phyloP scores from a whole-genome alignment of 768 basidiomycete species.

The Hericium coralloides region DNA sequence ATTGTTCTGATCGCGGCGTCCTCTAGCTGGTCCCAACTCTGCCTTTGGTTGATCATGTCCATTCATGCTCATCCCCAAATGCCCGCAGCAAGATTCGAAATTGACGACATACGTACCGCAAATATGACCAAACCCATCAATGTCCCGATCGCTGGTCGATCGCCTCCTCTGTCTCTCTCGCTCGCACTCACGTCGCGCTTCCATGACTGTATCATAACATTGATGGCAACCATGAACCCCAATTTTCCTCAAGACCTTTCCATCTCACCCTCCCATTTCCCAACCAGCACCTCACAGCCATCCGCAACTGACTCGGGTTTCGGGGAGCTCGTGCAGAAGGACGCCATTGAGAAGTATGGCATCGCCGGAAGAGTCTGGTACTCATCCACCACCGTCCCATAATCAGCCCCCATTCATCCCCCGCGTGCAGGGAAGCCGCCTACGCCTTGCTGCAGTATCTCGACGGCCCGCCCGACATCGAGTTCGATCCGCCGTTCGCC shows the following conservation, averaged over 20 bases:
- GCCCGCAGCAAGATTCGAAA: background rate
- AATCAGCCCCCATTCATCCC: background rate
- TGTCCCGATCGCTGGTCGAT: background rate
- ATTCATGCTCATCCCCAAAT: too few species aligned
- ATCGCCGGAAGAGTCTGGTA: constrained; percentile 85
- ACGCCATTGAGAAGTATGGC: constrained; percentile 62
- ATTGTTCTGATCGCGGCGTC: too few species aligned
- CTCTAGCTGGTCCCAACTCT: too few species aligned
- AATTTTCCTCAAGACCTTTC: constrained; percentile 4
- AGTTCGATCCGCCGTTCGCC: constrained; percentile 46
- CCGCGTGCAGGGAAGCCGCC: constrained; percentile 61
- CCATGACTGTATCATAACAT: too few species aligned
- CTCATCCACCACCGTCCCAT: constrained; percentile 31
- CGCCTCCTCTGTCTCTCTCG: too few species aligned
- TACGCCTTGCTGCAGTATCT: constrained; percentile 53
- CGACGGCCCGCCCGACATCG: constrained; percentile 20
- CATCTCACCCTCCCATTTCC: constrained; percentile 5
- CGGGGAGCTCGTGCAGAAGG: constrained; percentile 33
- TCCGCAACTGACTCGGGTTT: constrained; percentile 13
- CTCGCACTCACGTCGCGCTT: too few species aligned
- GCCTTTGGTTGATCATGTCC: too few species aligned
- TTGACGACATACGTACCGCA: background rate
- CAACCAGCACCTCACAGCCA: background rate
- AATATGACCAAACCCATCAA: constrained; percentile 3
- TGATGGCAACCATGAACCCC: background rate